Evolutionary conservation across 1,284 basidiomycete genomes (phyloP), one percentile per base, ranked within the genome.

Genomic region (Apiotrichum brassicae): DNA sequence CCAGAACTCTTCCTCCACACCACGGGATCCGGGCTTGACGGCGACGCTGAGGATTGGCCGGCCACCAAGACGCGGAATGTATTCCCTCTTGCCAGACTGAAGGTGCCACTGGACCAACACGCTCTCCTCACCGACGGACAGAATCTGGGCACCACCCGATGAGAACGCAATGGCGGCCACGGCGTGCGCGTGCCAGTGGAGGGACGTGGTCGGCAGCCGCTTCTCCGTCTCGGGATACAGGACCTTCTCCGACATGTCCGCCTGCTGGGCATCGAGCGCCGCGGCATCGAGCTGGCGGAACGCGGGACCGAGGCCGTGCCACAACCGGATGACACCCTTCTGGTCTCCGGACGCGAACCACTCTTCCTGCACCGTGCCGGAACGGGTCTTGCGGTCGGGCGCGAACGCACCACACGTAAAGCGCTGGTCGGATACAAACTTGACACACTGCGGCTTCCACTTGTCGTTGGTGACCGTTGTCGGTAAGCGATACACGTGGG

Each of bases 121-220:
- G 30, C 87, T 82, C 72, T 98, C 95, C 69, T 97, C 91, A 38
- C 95, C 95, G 58, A 92, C 95, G 48, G 89, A 95, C 41, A 98
- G 75, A 19, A 99, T 76, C 67, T 97, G 93, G 3, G 90, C 86
- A 13, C 95, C 95, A 58, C 93, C 93, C 2, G 84, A 74, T 0
- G 91, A 89, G 71, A 97, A 99, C 0, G 85, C 77, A 23, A 99
- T 73, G 2, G 87, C 86, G 2, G 86, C 83, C n/a, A 98, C 89
- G 6, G 90, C 82, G 68, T 98, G 93, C 0, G 94, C 86, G 67
- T 99, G 95, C 95, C 95, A 99, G 72, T 97, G 94, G 42, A 97
- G 75, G 5, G 84, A 81, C 1, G 88, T 86, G 1, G 91, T 94
- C 54, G 89, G 84, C 32, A 69, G 54, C 26, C 59, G 61, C 49